These are phyloP conservation scores for Aureobasidium leucospermi DNA, from an alignment of 2,329 filamentous ascomycete species.

Conservation along the genomic window DNA sequence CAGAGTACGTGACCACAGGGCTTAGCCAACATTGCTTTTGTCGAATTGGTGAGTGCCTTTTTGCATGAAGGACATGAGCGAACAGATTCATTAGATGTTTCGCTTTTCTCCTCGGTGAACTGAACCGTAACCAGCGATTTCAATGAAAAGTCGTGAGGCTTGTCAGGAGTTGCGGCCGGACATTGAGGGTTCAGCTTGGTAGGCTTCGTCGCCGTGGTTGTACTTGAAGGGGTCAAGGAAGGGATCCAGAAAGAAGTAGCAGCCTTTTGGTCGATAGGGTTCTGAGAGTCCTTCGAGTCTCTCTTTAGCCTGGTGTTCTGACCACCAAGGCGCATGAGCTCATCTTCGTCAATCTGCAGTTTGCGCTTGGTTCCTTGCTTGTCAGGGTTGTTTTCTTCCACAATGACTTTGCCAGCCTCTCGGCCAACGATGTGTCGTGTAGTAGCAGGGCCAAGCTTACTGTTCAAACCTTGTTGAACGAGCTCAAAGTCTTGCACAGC, in stretches of 20 bases:
- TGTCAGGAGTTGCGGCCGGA: conserved; percentile 56
- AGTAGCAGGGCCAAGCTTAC: conserved; percentile 30
- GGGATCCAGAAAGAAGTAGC: conserved; percentile 92
- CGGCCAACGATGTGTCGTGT: conserved; percentile 39
- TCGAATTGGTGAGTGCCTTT: conserved; percentile 73
- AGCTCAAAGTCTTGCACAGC: conserved; percentile 78
- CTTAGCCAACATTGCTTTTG: conserved; percentile 73
- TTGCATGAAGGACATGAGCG: conserved; percentile 77
- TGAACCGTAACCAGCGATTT: conserved; percentile 68
- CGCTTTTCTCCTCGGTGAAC: conserved; percentile 64
- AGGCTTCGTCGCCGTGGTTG: conserved; percentile 36
- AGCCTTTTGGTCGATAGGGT: conserved; percentile 61
- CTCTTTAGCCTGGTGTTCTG: conserved; percentile 64
- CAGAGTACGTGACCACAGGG: conserved; percentile 91
- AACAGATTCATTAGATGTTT: conserved; percentile 31
- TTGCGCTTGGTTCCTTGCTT: conserved; percentile 60
- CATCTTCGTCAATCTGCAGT: conserved; percentile 70
- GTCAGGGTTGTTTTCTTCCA: conserved; percentile 24
- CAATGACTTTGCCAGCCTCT: conserved; percentile 27
- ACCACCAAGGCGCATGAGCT: conserved; percentile 63
- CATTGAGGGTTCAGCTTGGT: conserved; percentile 40
- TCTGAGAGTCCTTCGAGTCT: conserved; percentile 55
- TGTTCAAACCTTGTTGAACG: conserved; percentile 60
- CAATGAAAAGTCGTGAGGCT: conserved; percentile 67
- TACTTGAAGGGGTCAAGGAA: conserved; percentile 60